A percentile compares a stretch with the other conserved stretches of the same genome.
Conservation (phyloP, 139 green algal species). For the Desmodesmus armatus region DNA sequence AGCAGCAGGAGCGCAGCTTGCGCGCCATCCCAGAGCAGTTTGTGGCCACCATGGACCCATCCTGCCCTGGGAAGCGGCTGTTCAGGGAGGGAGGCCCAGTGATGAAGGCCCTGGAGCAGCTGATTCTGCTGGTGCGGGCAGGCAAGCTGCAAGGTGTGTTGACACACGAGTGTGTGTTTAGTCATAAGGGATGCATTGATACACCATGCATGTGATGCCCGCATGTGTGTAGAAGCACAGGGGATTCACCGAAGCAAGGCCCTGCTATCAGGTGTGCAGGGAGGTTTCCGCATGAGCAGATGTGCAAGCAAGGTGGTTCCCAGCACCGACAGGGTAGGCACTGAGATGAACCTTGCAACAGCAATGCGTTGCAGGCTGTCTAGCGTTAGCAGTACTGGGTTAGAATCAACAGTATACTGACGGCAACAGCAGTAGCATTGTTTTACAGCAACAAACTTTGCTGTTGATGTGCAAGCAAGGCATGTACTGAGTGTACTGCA, state of each 20-base stretch:
- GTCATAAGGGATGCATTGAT: no score
- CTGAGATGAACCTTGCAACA: no score
- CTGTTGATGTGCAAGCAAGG: background rate
- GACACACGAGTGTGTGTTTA: background rate
- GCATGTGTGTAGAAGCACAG: no score
- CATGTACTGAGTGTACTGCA: background rate
- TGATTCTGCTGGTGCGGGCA: background rate
- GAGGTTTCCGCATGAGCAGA: no score
- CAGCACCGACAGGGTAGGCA: background rate
- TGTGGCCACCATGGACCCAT: background rate
- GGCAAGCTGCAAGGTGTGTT: conserved; percentile 4
- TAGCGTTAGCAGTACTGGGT: no score
- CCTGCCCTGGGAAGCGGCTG: background rate
- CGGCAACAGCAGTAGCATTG: background rate
- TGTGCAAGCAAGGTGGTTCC: no score
- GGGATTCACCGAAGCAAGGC: no score
- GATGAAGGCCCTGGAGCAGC: background rate
- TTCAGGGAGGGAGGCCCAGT: conserved; percentile 17
- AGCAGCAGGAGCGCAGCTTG: background rate
- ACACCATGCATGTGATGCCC: no score
- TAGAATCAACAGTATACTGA: no score
- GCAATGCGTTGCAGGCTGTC: no score
- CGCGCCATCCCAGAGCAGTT: background rate
- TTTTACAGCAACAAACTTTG: background rate
- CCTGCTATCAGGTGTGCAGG: no score